phyloP scores from a whole-genome alignment of 2,329 filamentous ascomycete species.

The Tolypocladium album region DNA sequence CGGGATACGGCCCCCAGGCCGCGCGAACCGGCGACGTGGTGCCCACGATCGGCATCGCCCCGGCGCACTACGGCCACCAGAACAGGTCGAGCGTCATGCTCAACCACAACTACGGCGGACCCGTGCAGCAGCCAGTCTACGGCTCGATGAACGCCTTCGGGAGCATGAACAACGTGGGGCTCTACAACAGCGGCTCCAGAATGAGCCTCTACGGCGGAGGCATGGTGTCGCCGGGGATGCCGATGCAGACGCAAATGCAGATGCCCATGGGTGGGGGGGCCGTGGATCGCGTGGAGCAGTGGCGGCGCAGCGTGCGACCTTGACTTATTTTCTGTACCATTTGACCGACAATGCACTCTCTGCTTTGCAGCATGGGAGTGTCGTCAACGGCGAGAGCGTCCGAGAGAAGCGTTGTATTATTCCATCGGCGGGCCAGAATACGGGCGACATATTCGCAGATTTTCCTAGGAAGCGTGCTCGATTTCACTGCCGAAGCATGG shows the following conservation, averaged over 20 bases:
- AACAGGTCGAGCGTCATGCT: conserved; percentile 16
- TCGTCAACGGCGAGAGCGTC: not conserved
- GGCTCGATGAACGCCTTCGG: conserved; percentile 12
- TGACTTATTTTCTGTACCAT: conserved; percentile 4
- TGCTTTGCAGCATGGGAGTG: not conserved
- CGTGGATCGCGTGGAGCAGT: conserved; percentile 28
- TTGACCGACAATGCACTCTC: not conserved
- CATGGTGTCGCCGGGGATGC: conserved; percentile 15
- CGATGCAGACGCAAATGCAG: conserved; percentile 3
- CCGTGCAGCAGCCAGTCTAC: conserved; percentile 13
- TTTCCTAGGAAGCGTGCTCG: not conserved
- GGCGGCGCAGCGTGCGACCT: conserved; percentile 29
- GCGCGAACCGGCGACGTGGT: conserved; percentile 15
- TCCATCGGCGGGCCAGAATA: not conserved
- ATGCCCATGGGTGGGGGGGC: conserved; percentile 15
- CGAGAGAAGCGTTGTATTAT: not conserved
- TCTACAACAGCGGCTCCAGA: conserved; percentile 5
- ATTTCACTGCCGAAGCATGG: not conserved
- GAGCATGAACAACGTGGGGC: conserved; percentile 7
- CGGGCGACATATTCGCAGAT: not conserved
- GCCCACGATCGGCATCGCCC: conserved; percentile 13
- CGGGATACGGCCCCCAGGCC: conserved; percentile 21
- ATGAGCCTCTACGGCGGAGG: conserved; percentile 17
- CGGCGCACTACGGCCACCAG: conserved; percentile 9
- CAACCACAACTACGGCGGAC: conserved; percentile 15